These are phyloP conservation scores for Mycosphaerella sp. DNA, from an alignment of 2,329 filamentous ascomycete genomes.

Conservation along the genomic window DNA sequence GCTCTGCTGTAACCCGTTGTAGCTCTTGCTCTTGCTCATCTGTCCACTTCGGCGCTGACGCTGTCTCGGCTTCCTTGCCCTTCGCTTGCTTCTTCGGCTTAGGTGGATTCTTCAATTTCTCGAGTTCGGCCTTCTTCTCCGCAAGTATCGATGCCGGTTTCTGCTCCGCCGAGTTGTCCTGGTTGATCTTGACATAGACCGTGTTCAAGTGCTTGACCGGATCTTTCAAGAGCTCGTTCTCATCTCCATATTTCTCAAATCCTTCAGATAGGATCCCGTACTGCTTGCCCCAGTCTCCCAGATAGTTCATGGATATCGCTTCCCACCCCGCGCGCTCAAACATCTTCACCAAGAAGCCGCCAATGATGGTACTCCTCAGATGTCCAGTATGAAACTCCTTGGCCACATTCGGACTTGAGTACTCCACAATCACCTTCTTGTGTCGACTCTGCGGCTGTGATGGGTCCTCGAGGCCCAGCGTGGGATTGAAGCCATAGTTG, in stretches of 20 bases:
- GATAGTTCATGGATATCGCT: constrained; percentile 65
- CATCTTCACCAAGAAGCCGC: constrained; percentile 64
- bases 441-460: constrained; percentile 54
- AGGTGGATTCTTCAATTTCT: constrained; percentile 36
- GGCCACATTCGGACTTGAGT: constrained; percentile 79
- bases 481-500: constrained; percentile 59
- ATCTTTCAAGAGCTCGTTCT: constrained; percentile 63
- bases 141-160: constrained; percentile 53
- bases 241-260: constrained; percentile 67
- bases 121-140: constrained; percentile 39
- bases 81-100: constrained; percentile 38
- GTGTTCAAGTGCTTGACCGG: constrained; percentile 78
- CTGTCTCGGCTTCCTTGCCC: constrained; percentile 42
- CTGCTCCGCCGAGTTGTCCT: constrained; percentile 58
- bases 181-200: constrained; percentile 71
- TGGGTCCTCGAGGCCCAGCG: constrained; percentile 55
- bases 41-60: constrained; percentile 32
- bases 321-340: constrained; percentile 66
- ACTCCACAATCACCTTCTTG: constrained; percentile 70
- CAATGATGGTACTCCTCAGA: constrained; percentile 70
- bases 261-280: constrained; percentile 66
- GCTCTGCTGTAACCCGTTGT: constrained; percentile 43
- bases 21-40: constrained; percentile 46
- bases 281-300: constrained; percentile 75
- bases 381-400: constrained; percentile 75